Evolutionary conservation across 306 rosid species (phyloP).

Genomic region (Cucurbita pepo): DNA sequence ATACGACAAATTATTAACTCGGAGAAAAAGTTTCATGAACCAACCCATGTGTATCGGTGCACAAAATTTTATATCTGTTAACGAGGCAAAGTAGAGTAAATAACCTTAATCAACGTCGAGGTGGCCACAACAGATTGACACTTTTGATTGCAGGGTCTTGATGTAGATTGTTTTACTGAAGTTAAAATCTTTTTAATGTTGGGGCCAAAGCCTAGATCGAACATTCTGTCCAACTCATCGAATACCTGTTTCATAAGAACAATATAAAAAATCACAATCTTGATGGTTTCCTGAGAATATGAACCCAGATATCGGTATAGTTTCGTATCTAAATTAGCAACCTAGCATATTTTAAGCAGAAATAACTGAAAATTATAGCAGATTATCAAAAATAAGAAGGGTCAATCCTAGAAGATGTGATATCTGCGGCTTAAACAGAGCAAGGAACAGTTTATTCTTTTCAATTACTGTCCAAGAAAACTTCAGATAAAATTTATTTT

Average conservation of each 20-base stretch:
- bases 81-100: constrained; percentile 7
- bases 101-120: constrained; percentile 81
- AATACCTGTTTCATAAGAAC: neutral
- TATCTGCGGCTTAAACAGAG: neutral
- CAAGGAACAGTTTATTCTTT: neutral
- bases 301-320: neutral
- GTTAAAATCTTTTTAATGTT: neutral
- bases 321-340: neutral
- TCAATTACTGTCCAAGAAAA: neutral
- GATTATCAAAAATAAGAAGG: neutral
- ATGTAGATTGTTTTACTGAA: neutral
- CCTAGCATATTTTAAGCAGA: neutral
- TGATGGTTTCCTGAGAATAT: neutral
- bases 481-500: neutral
- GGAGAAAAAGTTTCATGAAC: neutral
- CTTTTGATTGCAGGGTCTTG: neutral
- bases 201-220: neutral
- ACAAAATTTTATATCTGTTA: neutral
- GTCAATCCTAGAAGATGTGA: neutral
- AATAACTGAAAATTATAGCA: too few relatives aligned
- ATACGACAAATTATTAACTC: neutral
- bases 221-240: neutral
- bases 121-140: constrained; percentile 10
- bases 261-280: neutral
- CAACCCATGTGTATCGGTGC: neutral